Evolutionary conservation across 1,284 basidiomycete species (phyloP).

Genomic region (Fomes fomentarius): DNA sequence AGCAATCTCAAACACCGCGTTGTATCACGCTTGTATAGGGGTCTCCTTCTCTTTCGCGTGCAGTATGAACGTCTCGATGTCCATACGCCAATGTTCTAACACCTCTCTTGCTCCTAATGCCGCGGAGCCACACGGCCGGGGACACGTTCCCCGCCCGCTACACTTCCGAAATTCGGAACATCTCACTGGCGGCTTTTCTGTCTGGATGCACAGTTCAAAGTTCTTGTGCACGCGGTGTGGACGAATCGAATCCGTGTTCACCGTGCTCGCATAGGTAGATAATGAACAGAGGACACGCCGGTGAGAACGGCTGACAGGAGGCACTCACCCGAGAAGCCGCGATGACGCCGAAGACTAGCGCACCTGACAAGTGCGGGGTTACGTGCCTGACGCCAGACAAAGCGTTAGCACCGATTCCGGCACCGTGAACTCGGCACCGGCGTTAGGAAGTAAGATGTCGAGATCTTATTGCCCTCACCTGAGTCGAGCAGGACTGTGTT

Average conservation of each 20-base stretch:
- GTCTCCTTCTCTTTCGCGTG: background rate
- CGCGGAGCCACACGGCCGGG: background rate
- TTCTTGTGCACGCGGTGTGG: background rate
- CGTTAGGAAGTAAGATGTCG: background rate
- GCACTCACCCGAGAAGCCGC: conserved; percentile 1
- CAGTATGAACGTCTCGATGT: background rate
- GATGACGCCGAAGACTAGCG: background rate
- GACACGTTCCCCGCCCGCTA: background rate
- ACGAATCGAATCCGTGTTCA: background rate
- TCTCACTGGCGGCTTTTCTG: background rate
- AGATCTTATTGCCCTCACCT: too few species aligned
- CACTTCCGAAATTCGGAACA: background rate
- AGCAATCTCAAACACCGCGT: background rate
- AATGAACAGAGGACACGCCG: background rate
- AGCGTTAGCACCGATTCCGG: conserved; percentile 2
- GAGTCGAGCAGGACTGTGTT: too few species aligned
- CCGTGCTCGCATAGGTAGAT: background rate
- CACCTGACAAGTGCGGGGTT: conserved; percentile 8
- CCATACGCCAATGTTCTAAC: background rate
- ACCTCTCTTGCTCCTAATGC: conserved; percentile 3
- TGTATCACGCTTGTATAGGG: background rate
- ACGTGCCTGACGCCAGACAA: conserved; percentile 1
- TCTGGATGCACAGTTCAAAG: background rate
- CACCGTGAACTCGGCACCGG: background rate
- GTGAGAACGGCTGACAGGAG: background rate